Evolutionary conservation across 768 basidiomycete genomes (phyloP), one percentile per base, ranked within the genome.

Genomic region (Mycena vulgaris): DNA sequence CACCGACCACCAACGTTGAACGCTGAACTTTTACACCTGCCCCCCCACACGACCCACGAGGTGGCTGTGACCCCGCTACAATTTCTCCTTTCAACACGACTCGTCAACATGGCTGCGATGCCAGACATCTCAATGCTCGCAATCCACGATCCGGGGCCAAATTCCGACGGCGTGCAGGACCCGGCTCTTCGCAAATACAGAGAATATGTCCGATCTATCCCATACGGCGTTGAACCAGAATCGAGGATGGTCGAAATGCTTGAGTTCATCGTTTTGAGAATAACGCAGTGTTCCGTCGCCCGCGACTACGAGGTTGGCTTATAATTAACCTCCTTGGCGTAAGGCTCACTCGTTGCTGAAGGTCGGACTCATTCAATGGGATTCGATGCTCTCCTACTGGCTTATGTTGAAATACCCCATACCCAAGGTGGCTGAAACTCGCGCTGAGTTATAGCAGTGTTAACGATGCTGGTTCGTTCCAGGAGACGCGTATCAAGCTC

Each of bases 371-470:
- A 69, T 90, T 51, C 92, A 94, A 82, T 92, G 93, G 94, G 94
- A 92, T 76, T 88, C 87, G 75, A 91, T 94, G 90, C 76, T 93
- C 57, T 86, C 85, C 56, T 90, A 93, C 77, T 96, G 95, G 94
- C 80, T 82, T 51, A 91, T 91, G 84, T 87, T 96, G 78, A 94
- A 95, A 76, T 96, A 95, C 76, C 95, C 94, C 39, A 91, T 97
- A 75, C 94, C 93, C 63, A 92, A 92, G 56, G 71, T 69, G 58
- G n/a, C 55, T 27, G 19, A 53, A 19, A 47, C 30, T 31, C 19
- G 56, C 48, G 13, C 28, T 19, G 30, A 31, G n/a, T 47, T 58
- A 5, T 5, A 28, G 27, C 52, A 25, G 35, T 33, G 21, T 57
- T 58, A 28, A 48, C 27, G 19, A 25, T 35, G 11, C n/a, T 25